These are phyloP conservation scores for Podospora pseudocomata DNA, from an alignment of 495 filamentous ascomycete genomes.

Conservation along the genomic window DNA sequence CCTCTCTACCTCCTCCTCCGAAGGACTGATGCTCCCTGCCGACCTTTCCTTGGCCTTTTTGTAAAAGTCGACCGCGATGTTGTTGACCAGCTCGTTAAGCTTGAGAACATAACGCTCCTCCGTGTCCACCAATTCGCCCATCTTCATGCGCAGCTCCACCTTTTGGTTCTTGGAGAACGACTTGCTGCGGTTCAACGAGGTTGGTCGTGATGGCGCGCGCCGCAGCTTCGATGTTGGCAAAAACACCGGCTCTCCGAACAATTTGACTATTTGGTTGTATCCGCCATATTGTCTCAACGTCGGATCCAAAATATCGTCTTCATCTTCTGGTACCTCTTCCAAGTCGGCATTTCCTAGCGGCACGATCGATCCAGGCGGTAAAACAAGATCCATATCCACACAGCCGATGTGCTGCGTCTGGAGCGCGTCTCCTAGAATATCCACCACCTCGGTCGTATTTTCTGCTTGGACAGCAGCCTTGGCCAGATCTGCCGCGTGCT, in stretches of 20 bases:
- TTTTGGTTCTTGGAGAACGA: conserved; percentile 78
- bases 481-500: conserved; percentile 88
- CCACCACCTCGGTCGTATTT: conserved; percentile 65
- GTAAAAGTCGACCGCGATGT: conserved; percentile 69
- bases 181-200: conserved; percentile 66
- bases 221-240: conserved; percentile 83
- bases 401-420: conserved; percentile 74
- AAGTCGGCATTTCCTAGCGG: conserved; percentile 48
- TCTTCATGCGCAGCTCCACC: conserved; percentile 75
- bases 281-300: conserved; percentile 65
- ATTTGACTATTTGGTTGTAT: conserved; percentile 68
- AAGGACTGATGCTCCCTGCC: conserved; percentile 64
- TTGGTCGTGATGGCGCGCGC: conserved; percentile 82
- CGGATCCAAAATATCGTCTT: conserved; percentile 57
- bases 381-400: conserved; percentile 82
- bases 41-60: conserved; percentile 57
- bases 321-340: conserved; percentile 53
- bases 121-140: conserved; percentile 89
- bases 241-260: conserved; percentile 79
- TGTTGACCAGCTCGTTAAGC: conserved; percentile 72
- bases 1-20: conserved; percentile 63
- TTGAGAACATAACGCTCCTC: conserved; percentile 91
- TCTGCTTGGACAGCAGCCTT: conserved; percentile 76
- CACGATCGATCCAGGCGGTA: conserved; percentile 71
- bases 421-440: conserved; percentile 65